These are phyloP conservation scores for Macrocybe sp. DNA, from an alignment of 1,284 basidiomycete genomes.

Conservation along the genomic window DNA sequence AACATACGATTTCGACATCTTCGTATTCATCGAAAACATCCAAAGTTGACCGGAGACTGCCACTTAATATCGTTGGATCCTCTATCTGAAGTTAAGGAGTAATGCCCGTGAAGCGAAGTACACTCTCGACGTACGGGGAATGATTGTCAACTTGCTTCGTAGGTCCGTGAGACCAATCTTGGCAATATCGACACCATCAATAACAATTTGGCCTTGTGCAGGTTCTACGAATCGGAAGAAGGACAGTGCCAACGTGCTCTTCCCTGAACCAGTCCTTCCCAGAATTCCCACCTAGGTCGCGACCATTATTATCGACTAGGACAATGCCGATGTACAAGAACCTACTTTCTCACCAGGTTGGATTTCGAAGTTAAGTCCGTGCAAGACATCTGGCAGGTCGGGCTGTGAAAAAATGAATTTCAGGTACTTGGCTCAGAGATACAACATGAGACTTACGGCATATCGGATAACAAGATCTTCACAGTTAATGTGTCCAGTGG, in stretches of 20 bases:
- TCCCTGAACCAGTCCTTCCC: slow-evolving; percentile 86
- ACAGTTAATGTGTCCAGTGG: slow-evolving; percentile 70
- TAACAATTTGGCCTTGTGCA: slow-evolving; percentile 72
- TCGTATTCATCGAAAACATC: slow-evolving; percentile 90
- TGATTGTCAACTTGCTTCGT: slow-evolving; percentile 76
- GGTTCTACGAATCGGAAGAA: slow-evolving; percentile 97
- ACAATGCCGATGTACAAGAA: too few species aligned
- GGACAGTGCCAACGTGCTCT: slow-evolving; percentile 86
- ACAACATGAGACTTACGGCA: slow-evolving; percentile 52
- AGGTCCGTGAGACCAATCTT: slow-evolving; percentile 76
- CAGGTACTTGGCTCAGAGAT: not conserved
- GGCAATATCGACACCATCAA: slow-evolving; percentile 88
- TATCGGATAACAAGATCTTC: slow-evolving; percentile 84
- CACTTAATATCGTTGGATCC: slow-evolving; percentile 88
- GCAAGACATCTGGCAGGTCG: slow-evolving; percentile 75
- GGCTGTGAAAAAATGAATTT: not conserved
- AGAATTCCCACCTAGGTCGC: slow-evolving; percentile 70
- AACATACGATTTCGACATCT: slow-evolving; percentile 76
- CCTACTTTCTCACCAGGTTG: slow-evolving; percentile 68
- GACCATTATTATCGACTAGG: too few species aligned
- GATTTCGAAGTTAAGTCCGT: slow-evolving; percentile 76
- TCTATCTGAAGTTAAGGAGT: slow-evolving; percentile 36
- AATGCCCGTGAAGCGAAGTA: not conserved
- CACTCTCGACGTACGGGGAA: slow-evolving; percentile 63
- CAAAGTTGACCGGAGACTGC: slow-evolving; percentile 81